Base-by-base conservation (phyloP, 441 rosid genomes). In the Isatis lusitanica region DNA sequence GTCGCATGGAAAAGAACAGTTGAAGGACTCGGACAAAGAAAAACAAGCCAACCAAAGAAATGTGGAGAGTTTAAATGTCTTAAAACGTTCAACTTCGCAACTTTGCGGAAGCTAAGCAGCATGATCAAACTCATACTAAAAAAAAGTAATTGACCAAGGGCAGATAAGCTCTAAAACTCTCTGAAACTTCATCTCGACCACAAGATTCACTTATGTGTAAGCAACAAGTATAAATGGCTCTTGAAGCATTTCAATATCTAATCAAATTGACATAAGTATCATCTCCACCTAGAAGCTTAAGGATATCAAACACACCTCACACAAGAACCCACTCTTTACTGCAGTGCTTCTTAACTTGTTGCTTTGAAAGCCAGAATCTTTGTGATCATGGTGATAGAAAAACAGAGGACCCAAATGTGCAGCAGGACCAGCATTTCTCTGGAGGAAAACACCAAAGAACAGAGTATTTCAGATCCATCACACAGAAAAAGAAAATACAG, bases 341-440 rank as follows among this genome's bases (percentile, higher is more conserved):
- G 83, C 81, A 48, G 85, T 84, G 71, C 69, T 83, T 42, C 13
- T 74, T 79, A 82, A 83, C 81, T 61, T 82, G 69, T 83, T 60
- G 69, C 71, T 43, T 84, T 87, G 59, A 71, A 76, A 11, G 56
- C 75, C 74, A 55, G 65, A 60, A 21, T 18, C 48, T 80, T 84
- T 83, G 31, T 80, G 83, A 21, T 76, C 74, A 13, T 76, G 71
- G 77, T 71, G 77, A 55, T 79, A 78, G 44, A 77, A 66, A 70
- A 79, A 82, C 6, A 84, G 74, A 63, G 76, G 58, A 53, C 81
- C 88, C 36, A 43, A 57, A 40, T 81, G 82, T 64, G 73, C 83
- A 18, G 55, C 81, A 63, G 83, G 82, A 57, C 76, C 82, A 36
- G 67, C 80, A 63, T 80, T 87, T 71, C 80, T 65, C 92, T 92